phyloP scores from a whole-genome alignment of 2,329 filamentous ascomycete genomes.

The Dothistroma septosporum region DNA sequence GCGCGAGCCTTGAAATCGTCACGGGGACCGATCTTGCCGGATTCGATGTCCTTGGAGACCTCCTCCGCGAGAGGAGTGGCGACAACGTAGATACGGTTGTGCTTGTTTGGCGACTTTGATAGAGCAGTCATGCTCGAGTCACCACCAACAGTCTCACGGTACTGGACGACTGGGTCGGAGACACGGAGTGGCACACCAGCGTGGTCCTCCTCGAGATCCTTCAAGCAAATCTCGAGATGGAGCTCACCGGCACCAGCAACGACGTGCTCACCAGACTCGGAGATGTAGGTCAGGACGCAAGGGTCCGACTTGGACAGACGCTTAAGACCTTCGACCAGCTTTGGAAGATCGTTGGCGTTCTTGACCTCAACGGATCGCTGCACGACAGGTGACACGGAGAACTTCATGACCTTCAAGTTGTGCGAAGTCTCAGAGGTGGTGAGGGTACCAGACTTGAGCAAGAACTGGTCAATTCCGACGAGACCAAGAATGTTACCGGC shows the following conservation, averaged over 20 bases:
- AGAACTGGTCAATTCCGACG: slow-evolving; percentile 99
- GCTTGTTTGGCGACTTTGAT: slow-evolving; percentile 99
- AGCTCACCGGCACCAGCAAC: slow-evolving; percentile 99
- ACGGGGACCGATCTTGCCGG: slow-evolving; percentile 85
- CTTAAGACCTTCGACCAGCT: slow-evolving; percentile 99
- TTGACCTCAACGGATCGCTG: slow-evolving; percentile 98
- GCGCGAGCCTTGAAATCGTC: slow-evolving; percentile 99
- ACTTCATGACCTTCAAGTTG: slow-evolving; percentile 99
- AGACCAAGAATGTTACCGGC: slow-evolving; percentile 99
- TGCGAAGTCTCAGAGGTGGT: slow-evolving; percentile 95
- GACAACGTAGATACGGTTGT: slow-evolving; percentile 98
- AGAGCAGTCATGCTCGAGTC: slow-evolving; percentile 92
- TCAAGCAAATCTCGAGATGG: slow-evolving; percentile 99
- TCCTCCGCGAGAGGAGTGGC: slow-evolving; percentile 91
- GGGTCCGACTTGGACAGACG: slow-evolving; percentile 99
- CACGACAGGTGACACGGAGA: slow-evolving; percentile 98
- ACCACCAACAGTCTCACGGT: slow-evolving; percentile 87
- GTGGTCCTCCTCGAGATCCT: slow-evolving; percentile 99
- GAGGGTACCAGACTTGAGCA: slow-evolving; percentile 99
- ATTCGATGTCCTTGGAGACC: slow-evolving; percentile 82
- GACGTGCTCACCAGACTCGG: slow-evolving; percentile 94
- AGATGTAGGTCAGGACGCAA: slow-evolving; percentile 88
- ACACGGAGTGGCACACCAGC: slow-evolving; percentile 96
- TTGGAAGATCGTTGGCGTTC: slow-evolving; percentile 99
- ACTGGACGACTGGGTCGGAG: slow-evolving; percentile 96